Conservation (phyloP, 495 filamentous ascomycete genomes). For the Astrothelium subdiscretum region DNA sequence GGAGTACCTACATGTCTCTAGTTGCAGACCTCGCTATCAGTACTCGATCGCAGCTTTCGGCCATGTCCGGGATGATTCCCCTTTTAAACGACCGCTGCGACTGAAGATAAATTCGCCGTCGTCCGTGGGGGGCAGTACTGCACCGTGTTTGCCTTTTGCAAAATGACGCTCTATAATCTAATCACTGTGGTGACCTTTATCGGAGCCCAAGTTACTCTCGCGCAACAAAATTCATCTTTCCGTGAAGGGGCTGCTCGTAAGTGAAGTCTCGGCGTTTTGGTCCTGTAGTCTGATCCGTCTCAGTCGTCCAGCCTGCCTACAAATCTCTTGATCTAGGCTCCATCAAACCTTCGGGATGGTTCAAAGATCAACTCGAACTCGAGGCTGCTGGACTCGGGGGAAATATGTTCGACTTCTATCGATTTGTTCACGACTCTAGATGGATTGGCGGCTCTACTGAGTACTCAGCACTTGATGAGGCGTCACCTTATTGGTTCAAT, state of each 20-base stretch:
- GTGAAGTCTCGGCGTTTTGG: not conserved
- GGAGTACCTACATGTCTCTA: no score
- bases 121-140: no score
- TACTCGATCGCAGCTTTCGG: no score
- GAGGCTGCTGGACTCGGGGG: constrained; percentile 47
- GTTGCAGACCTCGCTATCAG: no score
- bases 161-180: not conserved
- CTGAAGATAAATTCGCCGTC: no score
- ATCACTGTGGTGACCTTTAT: not conserved
- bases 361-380: constrained; percentile 41
- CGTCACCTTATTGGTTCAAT: constrained; percentile 56
- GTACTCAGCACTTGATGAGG: constrained; percentile 49
- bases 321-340: constrained; percentile 31
- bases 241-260: not conserved
- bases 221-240: not conserved
- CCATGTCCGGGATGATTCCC: no score
- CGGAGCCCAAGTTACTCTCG: not conserved
- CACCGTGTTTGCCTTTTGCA: not conserved
- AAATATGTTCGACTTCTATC: constrained; percentile 49
- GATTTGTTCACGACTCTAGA: constrained; percentile 39
- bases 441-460: constrained; percentile 47
- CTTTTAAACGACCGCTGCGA: no score
- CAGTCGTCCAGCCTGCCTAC: not conserved
- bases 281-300: not conserved
- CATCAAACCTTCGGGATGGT: constrained; percentile 49